Evolutionary conservation across 441 rosid genomes (phyloP), one percentile per base, ranked within the genome.

Genomic region (Pelargonium cotyledonis): DNA sequence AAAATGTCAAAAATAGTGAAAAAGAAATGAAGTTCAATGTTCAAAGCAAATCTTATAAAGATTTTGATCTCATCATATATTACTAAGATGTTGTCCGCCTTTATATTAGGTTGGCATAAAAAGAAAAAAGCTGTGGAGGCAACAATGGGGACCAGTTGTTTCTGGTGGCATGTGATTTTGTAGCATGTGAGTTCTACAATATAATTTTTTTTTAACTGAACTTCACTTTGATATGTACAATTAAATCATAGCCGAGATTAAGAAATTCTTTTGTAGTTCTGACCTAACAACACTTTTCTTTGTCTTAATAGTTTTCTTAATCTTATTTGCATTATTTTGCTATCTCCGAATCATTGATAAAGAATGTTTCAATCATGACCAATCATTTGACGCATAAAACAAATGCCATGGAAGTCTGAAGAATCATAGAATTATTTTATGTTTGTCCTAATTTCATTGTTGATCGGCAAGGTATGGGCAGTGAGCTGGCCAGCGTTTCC

Each of bases 361-460:
- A 58, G 11, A 65, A 73, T 62, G 63, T 40, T 9, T 61, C 68
- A 68, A 62, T 62, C 15, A 16, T 10, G 41, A 23, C 60, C 19
- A 53, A 74, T 76, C 86, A 80, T 78, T 76, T 74, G 71, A 76
- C 68, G 76, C 82, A 21, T 6, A 38, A 38, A 38, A 38, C 41
- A 38, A 38, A 38, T 38, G 41, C 8, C 41, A 38, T 38, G 41
- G 61, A 58, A 58, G 43, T 51, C 43, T 23, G 51, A 65, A 14
- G 68, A 70, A 75, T 43, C 16, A 4, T 66, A 51, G 55, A 62
- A 53, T 0, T 9, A 66, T 58, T 66, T 11, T 26, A 69, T 67
- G 31, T 8, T 55, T 62, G 31, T 15, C 4, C 3, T 10, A 11
- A 58, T 66, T 68, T 29, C 29, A 26, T 62, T 8, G 9, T 65